Percentiles rank a stretch among this genome's conserved stretches.
Evolutionary conservation across 257 asterid species (phyloP).

Genomic region (Linderniella brevidens): DNA sequence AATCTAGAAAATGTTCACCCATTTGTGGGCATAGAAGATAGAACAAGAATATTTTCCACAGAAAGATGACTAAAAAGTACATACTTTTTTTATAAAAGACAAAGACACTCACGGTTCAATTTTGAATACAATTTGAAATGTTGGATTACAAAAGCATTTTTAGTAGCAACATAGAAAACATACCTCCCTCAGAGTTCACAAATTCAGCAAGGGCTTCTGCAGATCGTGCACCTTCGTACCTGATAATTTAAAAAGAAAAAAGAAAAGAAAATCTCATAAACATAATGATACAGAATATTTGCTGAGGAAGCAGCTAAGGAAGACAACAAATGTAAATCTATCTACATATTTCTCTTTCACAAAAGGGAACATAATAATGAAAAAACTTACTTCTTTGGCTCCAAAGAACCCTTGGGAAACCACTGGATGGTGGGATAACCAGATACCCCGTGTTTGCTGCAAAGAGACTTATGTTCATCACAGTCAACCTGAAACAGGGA

Average conservation of each 20-base stretch:
- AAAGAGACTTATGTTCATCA: slow-evolving; percentile 74
- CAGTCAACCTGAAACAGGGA: slow-evolving; percentile 61
- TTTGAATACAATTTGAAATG: no score
- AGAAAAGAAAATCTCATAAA: slow-evolving; percentile 11
- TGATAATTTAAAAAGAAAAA: no score
- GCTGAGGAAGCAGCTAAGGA: neutral
- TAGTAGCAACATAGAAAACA: no score
- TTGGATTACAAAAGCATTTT: no score
- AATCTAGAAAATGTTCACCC: no score
- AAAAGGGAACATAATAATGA: no score
- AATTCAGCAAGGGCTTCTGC: slow-evolving; percentile 75
- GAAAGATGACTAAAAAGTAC: no score
- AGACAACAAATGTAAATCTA: neutral
- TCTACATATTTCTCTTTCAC: no score
- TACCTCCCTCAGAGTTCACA: slow-evolving; percentile 79
- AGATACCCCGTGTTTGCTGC: slow-evolving; percentile 73
- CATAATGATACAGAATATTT: neutral
- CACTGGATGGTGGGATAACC: slow-evolving; percentile 95
- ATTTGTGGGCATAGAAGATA: no score
- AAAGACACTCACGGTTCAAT: no score
- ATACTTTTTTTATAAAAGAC: no score
- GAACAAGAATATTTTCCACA: no score
- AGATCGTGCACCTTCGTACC: slow-evolving; percentile 74
- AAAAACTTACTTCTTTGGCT: slow-evolving; percentile 61
- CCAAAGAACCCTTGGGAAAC: slow-evolving; percentile 91